Base-by-base conservation (phyloP, 768 basidiomycete genomes). In the Tylopilus vinaceipallidus region DNA sequence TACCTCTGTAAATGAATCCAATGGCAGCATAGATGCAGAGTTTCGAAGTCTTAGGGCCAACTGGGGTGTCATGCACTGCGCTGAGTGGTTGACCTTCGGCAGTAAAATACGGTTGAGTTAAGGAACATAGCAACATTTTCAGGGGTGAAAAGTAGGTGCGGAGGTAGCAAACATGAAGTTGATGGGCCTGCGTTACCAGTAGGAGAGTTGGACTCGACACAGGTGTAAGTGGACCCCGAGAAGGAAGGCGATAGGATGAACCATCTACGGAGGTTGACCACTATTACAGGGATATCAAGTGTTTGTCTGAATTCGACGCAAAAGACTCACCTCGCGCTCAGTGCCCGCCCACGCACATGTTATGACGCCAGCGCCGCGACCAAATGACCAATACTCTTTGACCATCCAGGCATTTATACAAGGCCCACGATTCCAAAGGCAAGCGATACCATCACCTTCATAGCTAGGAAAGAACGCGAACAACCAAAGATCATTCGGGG, bases 401-500 rank as follows among this genome's bases (percentile, higher is more conserved):
- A 84, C 67, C 4, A 46, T 64, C 84, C 89, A 91, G 24, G 60
- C 72, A 55, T 91, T 84, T 26, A 86, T 67, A 52, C 81, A 80
- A 11, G 70, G 49, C 3, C 76, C 82, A 27, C 78, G 76, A 41
- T 71, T 73, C 86, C 88, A 91, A 14, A 89, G 55, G 60, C 87
- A 86, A 12, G 76, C 81, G 36, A 79, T 65, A 11, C 86, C 84
- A 50, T 82, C 81, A 1, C 68, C 63, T 22, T 75, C 76, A 26
- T 70, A 70, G 34, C 82, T 74, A 11, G 87, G 86, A 60, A 86
- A 90, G 60, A 83, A 91, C 1, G 86, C 87, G 58, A 88, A 89
- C 5, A 91, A 61, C 81, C 78, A 85, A 41, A 76, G 73, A 52
- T 83, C 81, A 24, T 71, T 70, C 3, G 84, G 75, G 6, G 82